phyloP scores from a whole-genome alignment of 2,329 filamentous ascomycete species.

The Dactylellina sp. region DNA sequence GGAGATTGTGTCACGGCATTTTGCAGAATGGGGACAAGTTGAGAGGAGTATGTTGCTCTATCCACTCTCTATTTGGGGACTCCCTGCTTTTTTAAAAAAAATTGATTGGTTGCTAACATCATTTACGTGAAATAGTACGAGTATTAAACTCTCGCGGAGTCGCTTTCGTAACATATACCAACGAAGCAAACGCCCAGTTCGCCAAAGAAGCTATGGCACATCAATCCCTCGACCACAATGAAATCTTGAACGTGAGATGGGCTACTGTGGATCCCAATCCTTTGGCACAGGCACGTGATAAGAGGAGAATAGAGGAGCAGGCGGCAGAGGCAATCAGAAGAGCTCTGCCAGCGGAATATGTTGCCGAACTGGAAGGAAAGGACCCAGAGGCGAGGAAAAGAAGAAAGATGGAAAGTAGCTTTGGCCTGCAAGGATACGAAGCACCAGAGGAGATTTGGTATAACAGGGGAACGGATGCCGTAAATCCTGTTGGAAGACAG shows the following conservation, averaged over 20 bases:
- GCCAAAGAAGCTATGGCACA: conserved; percentile 97
- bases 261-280: conserved; percentile 97
- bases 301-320: conserved; percentile 88
- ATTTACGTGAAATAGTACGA: conserved; percentile 67
- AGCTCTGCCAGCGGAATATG: conserved; percentile 87
- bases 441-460: conserved; percentile 95
- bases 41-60: conserved; percentile 72
- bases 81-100: background rate
- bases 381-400: conserved; percentile 88
- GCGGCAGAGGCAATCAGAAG: conserved; percentile 91
- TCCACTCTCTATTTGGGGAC: background rate
- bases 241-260: conserved; percentile 96
- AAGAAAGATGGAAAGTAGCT: conserved; percentile 87
- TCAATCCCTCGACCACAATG: conserved; percentile 88
- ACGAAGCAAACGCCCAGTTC: conserved; percentile 89
- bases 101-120: conserved; percentile 58
- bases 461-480: conserved; percentile 78
- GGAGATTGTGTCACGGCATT: conserved; percentile 92
- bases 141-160: conserved; percentile 91
- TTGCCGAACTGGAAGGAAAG: conserved; percentile 92
- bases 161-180: conserved; percentile 92
- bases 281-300: conserved; percentile 91
- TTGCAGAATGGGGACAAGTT: conserved; percentile 94
- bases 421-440: conserved; percentile 90
- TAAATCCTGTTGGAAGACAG: conserved; percentile 73